Conservation (phyloP, 169 alveolate species). For the Eimeria praecox region DNA sequence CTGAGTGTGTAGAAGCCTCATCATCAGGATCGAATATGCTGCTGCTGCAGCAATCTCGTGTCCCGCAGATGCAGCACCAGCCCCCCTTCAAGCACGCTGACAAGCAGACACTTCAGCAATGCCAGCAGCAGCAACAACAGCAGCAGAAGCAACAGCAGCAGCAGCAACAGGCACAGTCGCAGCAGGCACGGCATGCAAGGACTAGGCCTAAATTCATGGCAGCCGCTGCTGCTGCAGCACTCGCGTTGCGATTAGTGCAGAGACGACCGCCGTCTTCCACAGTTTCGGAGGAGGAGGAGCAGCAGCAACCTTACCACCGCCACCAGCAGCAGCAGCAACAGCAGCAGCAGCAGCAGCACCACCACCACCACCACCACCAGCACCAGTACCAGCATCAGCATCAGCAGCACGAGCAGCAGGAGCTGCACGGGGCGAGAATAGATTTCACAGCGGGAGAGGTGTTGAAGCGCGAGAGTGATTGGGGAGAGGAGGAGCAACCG, state of each 20-base stretch:
- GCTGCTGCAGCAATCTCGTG: conserved; percentile 21
- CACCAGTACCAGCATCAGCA: not conserved
- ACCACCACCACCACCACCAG: not conserved
- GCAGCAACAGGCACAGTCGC: not conserved
- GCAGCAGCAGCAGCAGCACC: not conserved
- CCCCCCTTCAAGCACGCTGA: not conserved
- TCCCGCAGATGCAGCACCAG: not conserved
- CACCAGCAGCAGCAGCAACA: not conserved
- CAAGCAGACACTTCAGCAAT: not conserved
- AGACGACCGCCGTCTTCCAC: not conserved
- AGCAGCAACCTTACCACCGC: not conserved
- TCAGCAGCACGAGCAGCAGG: not conserved
- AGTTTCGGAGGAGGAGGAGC: not conserved
- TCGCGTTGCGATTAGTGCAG: conserved; percentile 5
- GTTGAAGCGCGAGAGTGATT: not conserved
- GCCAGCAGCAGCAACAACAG: conserved; percentile 6
- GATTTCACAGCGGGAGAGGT: not conserved
- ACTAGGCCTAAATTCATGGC: conserved; percentile 6
- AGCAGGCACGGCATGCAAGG: not conserved
- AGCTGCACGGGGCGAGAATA: not conserved
- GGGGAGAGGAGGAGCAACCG: not conserved
- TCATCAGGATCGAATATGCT: not conserved
- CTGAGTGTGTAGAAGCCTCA: not conserved
- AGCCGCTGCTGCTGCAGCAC: conserved; percentile 36
- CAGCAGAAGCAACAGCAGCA: conserved; percentile 19